Percentiles rank a stretch among this genome's conserved stretches.
These are phyloP conservation scores for Saururus chinensis DNA, from an alignment of 164 flowering plant species.

Conservation along the genomic window DNA sequence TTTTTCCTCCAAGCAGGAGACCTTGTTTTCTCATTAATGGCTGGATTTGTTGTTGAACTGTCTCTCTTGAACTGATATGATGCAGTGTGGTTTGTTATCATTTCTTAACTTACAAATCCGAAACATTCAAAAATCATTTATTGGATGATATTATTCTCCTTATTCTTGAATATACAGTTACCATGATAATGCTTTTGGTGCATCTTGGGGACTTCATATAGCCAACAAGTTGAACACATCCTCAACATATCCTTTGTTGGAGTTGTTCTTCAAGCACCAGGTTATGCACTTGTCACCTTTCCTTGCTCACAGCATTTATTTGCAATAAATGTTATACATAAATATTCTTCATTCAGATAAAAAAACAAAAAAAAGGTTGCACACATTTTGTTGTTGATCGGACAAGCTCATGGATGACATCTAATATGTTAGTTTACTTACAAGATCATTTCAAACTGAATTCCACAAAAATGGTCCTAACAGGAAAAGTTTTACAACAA, in stretches of 20 bases:
- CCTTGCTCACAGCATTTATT: too few relatives aligned
- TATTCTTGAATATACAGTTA: slow-evolving; percentile 11
- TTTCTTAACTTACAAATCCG: neutral
- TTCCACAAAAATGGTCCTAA: neutral
- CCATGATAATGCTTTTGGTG: slow-evolving; percentile 66
- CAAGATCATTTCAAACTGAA: neutral
- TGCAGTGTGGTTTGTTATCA: neutral
- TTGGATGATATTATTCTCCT: too few relatives aligned
- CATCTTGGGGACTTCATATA: slow-evolving; percentile 72
- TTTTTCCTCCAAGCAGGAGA: too few relatives aligned
- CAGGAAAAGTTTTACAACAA: slow-evolving; percentile 66
- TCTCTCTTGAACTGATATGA: too few relatives aligned
- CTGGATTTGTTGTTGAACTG: too few relatives aligned
- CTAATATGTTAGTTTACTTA: neutral
- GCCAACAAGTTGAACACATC: slow-evolving; percentile 39
- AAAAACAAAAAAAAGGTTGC: too few relatives aligned
- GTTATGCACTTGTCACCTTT: slow-evolving; percentile 15
- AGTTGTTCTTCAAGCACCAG: slow-evolving; percentile 62
- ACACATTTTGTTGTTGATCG: too few relatives aligned
- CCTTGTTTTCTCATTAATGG: too few relatives aligned
- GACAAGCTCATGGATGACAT: neutral
- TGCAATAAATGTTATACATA: too few relatives aligned
- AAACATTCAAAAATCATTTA: neutral
- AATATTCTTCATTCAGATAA: too few relatives aligned
- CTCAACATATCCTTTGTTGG: slow-evolving; percentile 51